Base-by-base conservation (phyloP, 2,329 filamentous ascomycete species). In the Emydomyces testavorans region DNA sequence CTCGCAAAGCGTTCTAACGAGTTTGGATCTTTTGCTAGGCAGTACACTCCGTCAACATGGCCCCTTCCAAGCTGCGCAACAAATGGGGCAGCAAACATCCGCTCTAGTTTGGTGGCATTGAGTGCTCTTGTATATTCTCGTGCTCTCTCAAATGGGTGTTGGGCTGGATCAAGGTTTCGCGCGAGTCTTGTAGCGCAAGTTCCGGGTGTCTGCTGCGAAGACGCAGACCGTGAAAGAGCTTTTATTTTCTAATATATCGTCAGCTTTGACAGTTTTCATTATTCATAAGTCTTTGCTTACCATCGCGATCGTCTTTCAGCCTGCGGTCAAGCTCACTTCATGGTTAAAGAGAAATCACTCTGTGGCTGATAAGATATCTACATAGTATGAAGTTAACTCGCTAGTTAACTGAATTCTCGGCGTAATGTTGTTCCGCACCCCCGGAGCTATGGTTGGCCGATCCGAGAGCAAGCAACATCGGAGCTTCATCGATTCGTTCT, bases 61-160 rank as follows among this genome's bases (percentile, higher is more conserved):
- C 92, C 90, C 26, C 79, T 76, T 46, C 90, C 90, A 20, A 98
- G 78, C 64, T 95, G 86, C 0, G 77, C 85, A 37, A 98, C 70
- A 61, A 94, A 94, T 2, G 85, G 85, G 46, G 81, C 75, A 24
- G 82, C 82, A 65, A 94, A 94, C 83, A 95, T 90, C 57, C 89
- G 83, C 69, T 94, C 87, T 52, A 95, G 71, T 66, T 95, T 95
- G 50, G 88, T 87, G 21, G 89, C 89, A 77, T 87, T 85, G 52
- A 85, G 71, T 8, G 82, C 82, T 57, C 81, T 71, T 11, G 81
- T 86, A 62, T 88, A 90, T 70, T 94, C 89, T 65, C 88, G 75
- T 39, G 89, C 89, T 60, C 87, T 77, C 68, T 94, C 88, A 67
- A 95, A 94, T 1, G 86, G 89, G 68, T 94, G 88, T 51, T 90